A percentile compares a stretch with the other conserved stretches of the same genome.
Conservation (phyloP, 164 flowering plant genomes). For the Buxus sempervirens region DNA sequence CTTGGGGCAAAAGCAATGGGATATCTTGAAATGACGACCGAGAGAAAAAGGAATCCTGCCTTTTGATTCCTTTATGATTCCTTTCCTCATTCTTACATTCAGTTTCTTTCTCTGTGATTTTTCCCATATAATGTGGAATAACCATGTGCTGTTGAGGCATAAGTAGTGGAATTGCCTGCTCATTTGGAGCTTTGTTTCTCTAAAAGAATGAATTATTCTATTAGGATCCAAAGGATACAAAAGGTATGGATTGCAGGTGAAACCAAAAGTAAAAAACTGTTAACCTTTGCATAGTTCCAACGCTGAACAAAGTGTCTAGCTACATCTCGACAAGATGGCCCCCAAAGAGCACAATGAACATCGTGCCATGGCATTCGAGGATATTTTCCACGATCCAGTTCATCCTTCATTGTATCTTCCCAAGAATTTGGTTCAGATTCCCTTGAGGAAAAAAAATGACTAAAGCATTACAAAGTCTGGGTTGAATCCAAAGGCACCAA, state of each 20-base stretch:
- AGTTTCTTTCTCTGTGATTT: constrained; percentile 39
- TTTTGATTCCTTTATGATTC: constrained; percentile 27
- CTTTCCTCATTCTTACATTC: constrained; percentile 34
- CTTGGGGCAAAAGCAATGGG: constrained; percentile 92
- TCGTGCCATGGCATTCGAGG: constrained; percentile 99
- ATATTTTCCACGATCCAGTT: constrained; percentile 77
- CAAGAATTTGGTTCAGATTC: constrained; percentile 99
- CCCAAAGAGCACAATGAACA: constrained; percentile 99
- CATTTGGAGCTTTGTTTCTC: constrained; percentile 97
- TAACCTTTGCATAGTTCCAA: constrained; percentile 98
- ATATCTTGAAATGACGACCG: constrained; percentile 69
- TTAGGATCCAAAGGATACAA: constrained; percentile 1
- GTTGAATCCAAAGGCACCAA: neutral
- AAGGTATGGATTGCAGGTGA: neutral
- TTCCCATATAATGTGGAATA: constrained; percentile 93
- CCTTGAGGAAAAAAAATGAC: constrained; percentile 30
- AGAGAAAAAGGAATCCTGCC: constrained; percentile 67
- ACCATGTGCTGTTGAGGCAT: constrained; percentile 99
- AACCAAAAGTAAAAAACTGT: constrained; percentile 5
- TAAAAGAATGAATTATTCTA: constrained; percentile 28
- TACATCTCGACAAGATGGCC: constrained; percentile 96
- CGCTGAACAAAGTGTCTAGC: constrained; percentile 99
- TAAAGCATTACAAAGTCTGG: neutral
- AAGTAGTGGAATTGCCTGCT: constrained; percentile 87
- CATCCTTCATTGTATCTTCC: constrained; percentile 97